Conservation (phyloP, 2,329 filamentous ascomycete genomes). For the Apiospora saccharicola region DNA sequence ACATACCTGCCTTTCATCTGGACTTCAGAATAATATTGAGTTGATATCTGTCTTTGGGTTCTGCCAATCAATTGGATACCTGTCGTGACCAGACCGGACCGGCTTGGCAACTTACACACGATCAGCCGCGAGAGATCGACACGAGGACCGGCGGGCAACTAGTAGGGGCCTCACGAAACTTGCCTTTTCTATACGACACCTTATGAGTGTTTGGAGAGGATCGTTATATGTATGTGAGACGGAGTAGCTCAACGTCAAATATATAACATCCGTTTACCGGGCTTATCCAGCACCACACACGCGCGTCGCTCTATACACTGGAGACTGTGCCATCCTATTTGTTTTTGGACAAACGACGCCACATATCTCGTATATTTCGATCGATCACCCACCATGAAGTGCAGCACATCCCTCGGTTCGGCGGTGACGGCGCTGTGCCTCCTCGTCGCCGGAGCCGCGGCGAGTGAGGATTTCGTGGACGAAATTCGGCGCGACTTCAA, state of each 20-base stretch:
- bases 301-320: not conserved
- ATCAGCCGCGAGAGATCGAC: not conserved
- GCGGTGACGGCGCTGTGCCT: conserved; percentile 22
- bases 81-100: not conserved
- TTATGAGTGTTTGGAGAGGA: not conserved
- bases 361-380: not conserved
- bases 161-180: not conserved
- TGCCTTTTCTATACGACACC: not conserved
- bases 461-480: conserved; percentile 37
- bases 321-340: not conserved
- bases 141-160: not conserved
- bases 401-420: conserved; percentile 16
- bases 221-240: not conserved
- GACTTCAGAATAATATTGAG: not conserved
- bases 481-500: conserved; percentile 47
- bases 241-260: not conserved
- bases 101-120: not conserved
- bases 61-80: not conserved
- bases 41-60: not conserved
- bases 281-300: not conserved
- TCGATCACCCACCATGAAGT: conserved; percentile 25
- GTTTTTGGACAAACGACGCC: not conserved
- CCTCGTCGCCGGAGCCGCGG: conserved; percentile 13
- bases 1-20: not conserved
- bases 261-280: not conserved